phyloP scores from a whole-genome alignment of 306 rosid species.

The Dalbergia oliveri region DNA sequence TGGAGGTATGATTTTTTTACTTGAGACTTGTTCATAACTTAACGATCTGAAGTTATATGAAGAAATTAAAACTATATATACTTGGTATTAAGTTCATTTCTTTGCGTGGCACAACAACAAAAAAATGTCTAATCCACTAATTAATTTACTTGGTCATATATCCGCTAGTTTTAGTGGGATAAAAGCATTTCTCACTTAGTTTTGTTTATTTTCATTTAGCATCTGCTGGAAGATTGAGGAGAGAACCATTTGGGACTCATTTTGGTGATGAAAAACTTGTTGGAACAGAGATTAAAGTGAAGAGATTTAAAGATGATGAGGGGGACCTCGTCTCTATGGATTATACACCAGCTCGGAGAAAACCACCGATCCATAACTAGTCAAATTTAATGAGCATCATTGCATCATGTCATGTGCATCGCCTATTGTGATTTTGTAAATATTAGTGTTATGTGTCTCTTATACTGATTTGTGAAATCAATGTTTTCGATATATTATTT shows the following conservation, averaged over 20 bases:
- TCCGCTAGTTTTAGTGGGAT: not conserved
- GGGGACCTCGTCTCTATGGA: conserved; percentile 8
- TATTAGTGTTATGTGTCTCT: not conserved
- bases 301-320: not conserved
- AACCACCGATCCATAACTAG: conserved; percentile 36
- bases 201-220: not conserved
- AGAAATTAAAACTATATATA: not conserved
- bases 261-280: not conserved
- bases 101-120: too few relatives aligned
- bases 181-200: not conserved
- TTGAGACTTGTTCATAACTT: not conserved
- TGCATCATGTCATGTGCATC: not conserved
- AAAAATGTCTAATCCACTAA: not conserved
- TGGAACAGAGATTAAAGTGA: not conserved
- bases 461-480: conserved; percentile 1
- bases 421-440: not conserved
- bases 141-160: not conserved
- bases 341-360: not conserved
- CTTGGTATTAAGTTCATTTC: not conserved
- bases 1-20: not conserved
- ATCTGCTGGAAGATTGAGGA: not conserved
- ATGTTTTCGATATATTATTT: not conserved
- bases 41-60: not conserved
- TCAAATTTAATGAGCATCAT: too few relatives aligned
- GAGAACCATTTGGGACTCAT: not conserved